These are phyloP conservation scores for Leccinellum albellum DNA, from an alignment of 768 basidiomycete genomes.

Conservation along the genomic window DNA sequence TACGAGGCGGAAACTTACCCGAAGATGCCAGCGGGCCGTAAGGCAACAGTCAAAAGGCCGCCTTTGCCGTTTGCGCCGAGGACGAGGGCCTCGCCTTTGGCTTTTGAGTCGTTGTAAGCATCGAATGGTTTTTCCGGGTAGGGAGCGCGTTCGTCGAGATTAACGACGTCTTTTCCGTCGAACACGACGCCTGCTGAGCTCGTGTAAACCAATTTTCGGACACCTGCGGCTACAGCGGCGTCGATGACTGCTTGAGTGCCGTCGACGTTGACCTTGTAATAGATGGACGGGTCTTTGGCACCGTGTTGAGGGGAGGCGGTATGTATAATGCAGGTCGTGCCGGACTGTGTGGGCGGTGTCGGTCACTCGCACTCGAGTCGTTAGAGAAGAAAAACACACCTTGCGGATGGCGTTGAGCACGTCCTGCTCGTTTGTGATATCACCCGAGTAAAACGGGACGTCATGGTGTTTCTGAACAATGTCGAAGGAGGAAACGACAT, in stretches of 20 bases:
- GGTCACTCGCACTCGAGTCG: not conserved
- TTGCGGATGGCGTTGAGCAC: slow-evolving; percentile 71
- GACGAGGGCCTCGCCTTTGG: slow-evolving; percentile 78
- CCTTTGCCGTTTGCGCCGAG: slow-evolving; percentile 82
- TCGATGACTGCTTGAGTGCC: slow-evolving; percentile 85
- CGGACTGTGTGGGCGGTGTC: slow-evolving; percentile 44
- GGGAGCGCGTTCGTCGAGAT: slow-evolving; percentile 84
- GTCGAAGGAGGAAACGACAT: slow-evolving; percentile 84
- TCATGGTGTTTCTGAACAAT: slow-evolving; percentile 88
- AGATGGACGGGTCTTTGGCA: slow-evolving; percentile 63
- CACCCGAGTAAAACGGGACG: slow-evolving; percentile 83
- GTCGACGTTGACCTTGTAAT: slow-evolving; percentile 91
- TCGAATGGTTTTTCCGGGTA: slow-evolving; percentile 75
- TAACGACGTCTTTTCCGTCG: slow-evolving; percentile 74
- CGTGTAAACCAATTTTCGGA: slow-evolving; percentile 90
- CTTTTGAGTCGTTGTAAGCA: slow-evolving; percentile 93
- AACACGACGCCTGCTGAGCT: slow-evolving; percentile 90
- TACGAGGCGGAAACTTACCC: slow-evolving; percentile 51
- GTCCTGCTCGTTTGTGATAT: slow-evolving; percentile 76
- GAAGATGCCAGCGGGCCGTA: slow-evolving; percentile 93
- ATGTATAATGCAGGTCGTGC: slow-evolving; percentile 89
- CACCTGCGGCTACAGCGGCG: slow-evolving; percentile 66
- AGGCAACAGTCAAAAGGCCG: slow-evolving; percentile 82
- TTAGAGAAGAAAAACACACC: slow-evolving; percentile 37
- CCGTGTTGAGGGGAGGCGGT: slow-evolving; percentile 85